Evolutionary conservation across 441 rosid genomes (phyloP).

Genomic region (Dalechampia spathulata): DNA sequence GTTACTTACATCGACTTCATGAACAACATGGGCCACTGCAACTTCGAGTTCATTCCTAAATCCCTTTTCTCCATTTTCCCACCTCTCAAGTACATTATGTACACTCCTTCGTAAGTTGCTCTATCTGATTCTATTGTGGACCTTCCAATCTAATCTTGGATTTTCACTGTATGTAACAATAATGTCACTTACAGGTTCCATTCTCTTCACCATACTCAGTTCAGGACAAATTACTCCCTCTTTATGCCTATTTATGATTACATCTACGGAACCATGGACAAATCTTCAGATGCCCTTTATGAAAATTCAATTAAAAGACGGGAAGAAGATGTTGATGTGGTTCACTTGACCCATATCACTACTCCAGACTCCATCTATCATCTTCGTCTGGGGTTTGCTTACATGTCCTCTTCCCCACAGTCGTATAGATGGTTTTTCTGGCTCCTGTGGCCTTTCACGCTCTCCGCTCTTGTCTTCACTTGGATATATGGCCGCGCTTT

Average conservation of each 20-base stretch:
- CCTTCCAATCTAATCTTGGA: neutral
- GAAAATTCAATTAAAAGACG: slow-evolving; percentile 22
- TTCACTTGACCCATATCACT: slow-evolving; percentile 47
- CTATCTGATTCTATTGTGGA: neutral
- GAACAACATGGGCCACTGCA: slow-evolving; percentile 96
- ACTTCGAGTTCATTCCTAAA: slow-evolving; percentile 65
- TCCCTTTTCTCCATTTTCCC: slow-evolving; percentile 57
- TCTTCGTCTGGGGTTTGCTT: slow-evolving; percentile 35
- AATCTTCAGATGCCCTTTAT: slow-evolving; percentile 25
- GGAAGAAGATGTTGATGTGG: slow-evolving; percentile 41
- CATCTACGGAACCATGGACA: slow-evolving; percentile 40
- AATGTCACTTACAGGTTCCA: slow-evolving; percentile 30
- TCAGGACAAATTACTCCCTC: slow-evolving; percentile 42
- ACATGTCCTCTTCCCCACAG: slow-evolving; percentile 37
- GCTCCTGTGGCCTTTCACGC: slow-evolving; percentile 44
- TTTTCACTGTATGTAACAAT: no score
- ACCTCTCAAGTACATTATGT: slow-evolving; percentile 62
- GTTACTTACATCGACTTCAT: slow-evolving; percentile 49
- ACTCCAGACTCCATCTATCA: slow-evolving; percentile 42
- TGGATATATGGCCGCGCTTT: slow-evolving; percentile 33
- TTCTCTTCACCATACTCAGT: slow-evolving; percentile 59
- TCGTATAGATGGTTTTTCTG: slow-evolving; percentile 26
- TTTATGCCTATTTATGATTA: slow-evolving; percentile 58
- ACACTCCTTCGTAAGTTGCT: slow-evolving; percentile 63
- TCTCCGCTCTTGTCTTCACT: slow-evolving; percentile 24